These are phyloP conservation scores for Chrysopogon serrulatus DNA, from an alignment of 176 grass and related monocot species.

Conservation along the genomic window DNA sequence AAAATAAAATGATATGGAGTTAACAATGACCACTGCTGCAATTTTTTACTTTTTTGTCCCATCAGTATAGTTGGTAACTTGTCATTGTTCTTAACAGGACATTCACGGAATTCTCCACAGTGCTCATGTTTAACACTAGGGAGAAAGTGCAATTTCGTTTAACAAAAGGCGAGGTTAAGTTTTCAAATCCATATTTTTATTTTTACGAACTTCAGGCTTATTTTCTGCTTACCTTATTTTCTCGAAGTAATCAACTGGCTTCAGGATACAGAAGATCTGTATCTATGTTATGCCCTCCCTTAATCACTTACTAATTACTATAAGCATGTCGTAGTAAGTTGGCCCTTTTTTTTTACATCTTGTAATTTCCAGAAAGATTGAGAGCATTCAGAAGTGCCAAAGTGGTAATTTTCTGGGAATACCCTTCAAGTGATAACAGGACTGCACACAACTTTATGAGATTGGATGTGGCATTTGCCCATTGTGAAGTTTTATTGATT, in stretches of 20 bases:
- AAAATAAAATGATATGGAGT: conserved; percentile 3
- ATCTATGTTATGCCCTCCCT: not conserved
- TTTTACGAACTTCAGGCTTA: not conserved
- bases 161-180: conserved; percentile 53
- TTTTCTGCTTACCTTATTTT: conserved; percentile 13
- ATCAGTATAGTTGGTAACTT: conserved; percentile 4
- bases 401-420: not conserved
- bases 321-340: not conserved
- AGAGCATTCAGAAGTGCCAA: not conserved
- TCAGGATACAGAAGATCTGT: not conserved
- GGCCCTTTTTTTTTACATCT: not conserved
- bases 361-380: not conserved
- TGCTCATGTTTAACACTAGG: conserved; percentile 26
- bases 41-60: conserved; percentile 8
- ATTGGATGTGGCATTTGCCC: not conserved
- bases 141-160: conserved; percentile 33
- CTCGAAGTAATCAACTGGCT: not conserved
- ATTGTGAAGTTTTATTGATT: not conserved
- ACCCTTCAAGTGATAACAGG: not conserved
- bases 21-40: not conserved
- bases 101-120: conserved; percentile 67
- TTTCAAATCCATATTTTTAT: conserved; percentile 27
- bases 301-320: not conserved
- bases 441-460: not conserved
- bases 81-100: conserved; percentile 57